Percentiles rank a stretch among this genome's conserved stretches.
phyloP scores from a whole-genome alignment of 257 asterid genomes.

The Solanum clarkiae region DNA sequence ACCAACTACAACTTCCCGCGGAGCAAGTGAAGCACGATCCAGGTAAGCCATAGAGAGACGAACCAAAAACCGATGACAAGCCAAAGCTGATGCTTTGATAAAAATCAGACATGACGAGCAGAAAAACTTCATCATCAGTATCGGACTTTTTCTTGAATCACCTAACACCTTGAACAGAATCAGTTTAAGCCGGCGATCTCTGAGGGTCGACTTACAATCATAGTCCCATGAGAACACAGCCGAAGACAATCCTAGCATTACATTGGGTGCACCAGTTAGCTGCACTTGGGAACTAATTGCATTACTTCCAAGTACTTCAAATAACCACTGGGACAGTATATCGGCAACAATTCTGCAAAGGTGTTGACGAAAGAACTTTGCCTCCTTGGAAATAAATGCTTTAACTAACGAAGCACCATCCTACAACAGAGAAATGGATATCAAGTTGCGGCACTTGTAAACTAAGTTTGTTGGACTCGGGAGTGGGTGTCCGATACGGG shows the following conservation, averaged over 20 bases:
- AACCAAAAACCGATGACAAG: conserved; percentile 39
- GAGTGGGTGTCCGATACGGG: neutral
- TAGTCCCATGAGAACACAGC: neutral
- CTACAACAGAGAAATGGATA: conserved; percentile 26
- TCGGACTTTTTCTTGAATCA: conserved; percentile 56
- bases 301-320: conserved; percentile 20
- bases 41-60: conserved; percentile 29
- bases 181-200: conserved; percentile 77
- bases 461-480: neutral
- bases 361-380: conserved; percentile 48
- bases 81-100: conserved; percentile 51
- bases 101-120: conserved; percentile 46
- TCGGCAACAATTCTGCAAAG: conserved; percentile 46
- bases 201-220: conserved; percentile 30
- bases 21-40: conserved; percentile 27
- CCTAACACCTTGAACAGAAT: conserved; percentile 45
- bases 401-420: conserved; percentile 67
- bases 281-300: conserved; percentile 15
- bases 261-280: conserved; percentile 6
- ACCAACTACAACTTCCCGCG: conserved; percentile 27
- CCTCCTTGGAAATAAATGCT: conserved; percentile 62
- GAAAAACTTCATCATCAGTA: conserved; percentile 45
- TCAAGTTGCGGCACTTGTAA: neutral
- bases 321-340: conserved; percentile 49
- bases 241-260: conserved; percentile 15